Percentiles rank a stretch among this genome's conserved stretches.
Conservation (phyloP, 192 early-diverging fungal species). For the Coemansia sp. region DNA sequence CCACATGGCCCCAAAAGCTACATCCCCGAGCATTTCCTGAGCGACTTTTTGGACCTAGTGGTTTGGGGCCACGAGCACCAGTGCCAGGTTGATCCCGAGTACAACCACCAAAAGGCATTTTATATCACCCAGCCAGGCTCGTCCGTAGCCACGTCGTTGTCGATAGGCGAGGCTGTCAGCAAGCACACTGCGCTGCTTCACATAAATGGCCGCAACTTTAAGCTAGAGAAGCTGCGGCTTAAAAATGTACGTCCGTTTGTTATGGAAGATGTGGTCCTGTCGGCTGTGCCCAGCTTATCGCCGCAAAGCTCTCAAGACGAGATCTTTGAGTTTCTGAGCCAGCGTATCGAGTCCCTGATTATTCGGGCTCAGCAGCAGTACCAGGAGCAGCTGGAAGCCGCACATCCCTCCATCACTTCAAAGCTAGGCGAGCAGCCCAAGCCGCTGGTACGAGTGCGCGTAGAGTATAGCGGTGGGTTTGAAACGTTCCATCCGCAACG, state of each 20-base stretch:
- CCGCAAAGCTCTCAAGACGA: conserved; percentile 56
- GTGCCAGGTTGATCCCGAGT: conserved; percentile 75
- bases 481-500: conserved; percentile 80
- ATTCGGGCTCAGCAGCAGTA: conserved; percentile 64
- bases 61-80: conserved; percentile 99
- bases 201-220: conserved; percentile 66
- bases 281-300: conserved; percentile 48
- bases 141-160: conserved; percentile 85
- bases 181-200: conserved; percentile 60
- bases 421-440: conserved; percentile 55
- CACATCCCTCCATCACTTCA: conserved; percentile 25
- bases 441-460: conserved; percentile 77
- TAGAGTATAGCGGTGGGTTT: conserved; percentile 86
- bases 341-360: conserved; percentile 58
- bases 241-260: conserved; percentile 85
- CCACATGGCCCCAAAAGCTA: conserved; percentile 78
- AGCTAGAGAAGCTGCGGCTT: conserved; percentile 71
- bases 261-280: conserved; percentile 67
- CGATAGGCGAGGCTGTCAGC: conserved; percentile 73
- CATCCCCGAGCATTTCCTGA: conserved; percentile 85
- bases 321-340: conserved; percentile 59
- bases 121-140: conserved; percentile 90
- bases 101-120: conserved; percentile 64
- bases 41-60: conserved; percentile 76
- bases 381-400: conserved; percentile 35